These are phyloP conservation scores for Daphne laureola DNA, from an alignment of 441 rosid species.

Conservation along the genomic window DNA sequence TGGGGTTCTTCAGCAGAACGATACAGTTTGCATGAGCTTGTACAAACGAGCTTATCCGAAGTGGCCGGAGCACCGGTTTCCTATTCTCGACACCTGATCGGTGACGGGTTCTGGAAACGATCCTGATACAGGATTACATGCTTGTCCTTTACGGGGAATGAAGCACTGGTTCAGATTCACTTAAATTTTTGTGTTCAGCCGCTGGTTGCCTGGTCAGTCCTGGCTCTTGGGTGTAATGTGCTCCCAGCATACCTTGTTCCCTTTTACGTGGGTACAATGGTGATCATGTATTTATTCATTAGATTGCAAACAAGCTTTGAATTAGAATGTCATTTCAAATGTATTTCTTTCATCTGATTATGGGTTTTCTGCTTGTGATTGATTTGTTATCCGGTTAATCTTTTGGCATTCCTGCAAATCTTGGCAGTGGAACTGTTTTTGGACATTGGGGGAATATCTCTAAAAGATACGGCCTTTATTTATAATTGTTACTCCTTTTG, in stretches of 20 bases:
- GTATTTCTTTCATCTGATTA: no score
- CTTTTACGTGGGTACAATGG: no score
- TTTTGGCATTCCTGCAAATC: no score
- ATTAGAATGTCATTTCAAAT: no score
- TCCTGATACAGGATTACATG: conserved; percentile 6
- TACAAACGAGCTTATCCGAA: conserved; percentile 87
- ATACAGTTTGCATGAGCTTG: conserved; percentile 81
- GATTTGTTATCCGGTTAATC: no score
- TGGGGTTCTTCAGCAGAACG: conserved; percentile 83
- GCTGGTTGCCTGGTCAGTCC: conserved; percentile 2
- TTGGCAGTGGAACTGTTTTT: no score
- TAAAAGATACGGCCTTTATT: neutral
- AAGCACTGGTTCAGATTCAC: conserved; percentile 73
- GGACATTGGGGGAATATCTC: neutral
- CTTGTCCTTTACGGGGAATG: conserved; percentile 47
- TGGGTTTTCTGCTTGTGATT: no score
- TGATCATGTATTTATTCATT: no score
- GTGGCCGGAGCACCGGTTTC: conserved; percentile 76
- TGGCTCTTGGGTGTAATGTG: no score
- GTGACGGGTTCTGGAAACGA: conserved; percentile 3
- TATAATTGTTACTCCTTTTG: neutral
- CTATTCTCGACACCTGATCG: conserved; percentile 44
- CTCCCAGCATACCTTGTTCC: no score
- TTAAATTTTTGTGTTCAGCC: conserved; percentile 18
- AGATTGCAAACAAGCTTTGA: no score